Base-by-base conservation (phyloP, 139 green algal genomes). In the Chlorella ohadii region DNA sequence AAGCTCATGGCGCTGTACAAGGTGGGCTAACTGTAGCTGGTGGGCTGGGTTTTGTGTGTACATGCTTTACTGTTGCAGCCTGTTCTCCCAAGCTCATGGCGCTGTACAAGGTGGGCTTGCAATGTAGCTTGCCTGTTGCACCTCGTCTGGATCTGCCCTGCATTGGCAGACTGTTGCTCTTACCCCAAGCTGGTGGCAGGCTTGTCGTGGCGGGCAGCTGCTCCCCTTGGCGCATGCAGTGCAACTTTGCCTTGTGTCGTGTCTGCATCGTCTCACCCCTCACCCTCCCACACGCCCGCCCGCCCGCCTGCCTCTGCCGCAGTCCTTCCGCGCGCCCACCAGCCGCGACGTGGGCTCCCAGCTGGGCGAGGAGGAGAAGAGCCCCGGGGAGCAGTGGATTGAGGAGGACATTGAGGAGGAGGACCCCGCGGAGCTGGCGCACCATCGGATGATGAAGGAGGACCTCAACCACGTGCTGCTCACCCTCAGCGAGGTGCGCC, bases 381-480 rank as follows among this genome's bases (percentile, higher is more conserved):
- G 64, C n/a, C 51, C 44, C 4, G 79, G 57, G 68, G 78, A 89
- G 51, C 56, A 89, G 44, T 84, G 55, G 44, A 51, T 89, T 22
- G 86, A 84, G 72, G 83, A 89, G 39, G 51, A 74, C 31, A 41
- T 61, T 72, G 81, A 34, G 22, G 34, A 75, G 34, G 71, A 87
- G 31, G 81, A 87, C 72, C 86, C 86, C 7, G 57, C 56, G 1
- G 73, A 80, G 38, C 47, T 81, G 44, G 84, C 87, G 23, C 61
- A 72, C 66, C 56, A 47, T 31, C 55, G 65, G 44, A 82, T 89
- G 34, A 80, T 98, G 66, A 78, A 90, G 78, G 61, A 89, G 23
- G 95, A 98, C 79, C 67, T 98, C 39, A 92, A 96, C 68, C 82
- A 80, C 51, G 89, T 96, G 72, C 89, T 99, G 84, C 59, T 87